Percentiles rank a stretch among this genome's conserved stretches.
Evolutionary conservation across 768 basidiomycete genomes (phyloP).

Genomic region (Boletellus ananiceps): DNA sequence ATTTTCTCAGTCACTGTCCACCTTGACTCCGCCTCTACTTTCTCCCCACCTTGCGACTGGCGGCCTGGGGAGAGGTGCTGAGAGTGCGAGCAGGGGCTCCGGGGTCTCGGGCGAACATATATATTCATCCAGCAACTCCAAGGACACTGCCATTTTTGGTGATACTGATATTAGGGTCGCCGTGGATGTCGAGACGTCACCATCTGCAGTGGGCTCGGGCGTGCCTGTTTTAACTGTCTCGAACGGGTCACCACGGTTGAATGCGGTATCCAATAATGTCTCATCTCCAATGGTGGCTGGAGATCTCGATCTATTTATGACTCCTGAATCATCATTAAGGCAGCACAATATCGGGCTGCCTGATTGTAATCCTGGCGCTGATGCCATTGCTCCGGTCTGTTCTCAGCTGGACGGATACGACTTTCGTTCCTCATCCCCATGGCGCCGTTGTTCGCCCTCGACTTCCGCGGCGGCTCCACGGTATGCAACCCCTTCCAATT

Average conservation of each 20-base stretch:
- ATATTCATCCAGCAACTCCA: neutral
- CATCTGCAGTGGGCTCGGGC: neutral
- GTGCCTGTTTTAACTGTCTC: neutral
- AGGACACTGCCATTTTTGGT: neutral
- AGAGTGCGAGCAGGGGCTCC: neutral
- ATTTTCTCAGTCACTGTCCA: neutral
- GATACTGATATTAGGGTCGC: neutral
- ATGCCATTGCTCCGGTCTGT: neutral
- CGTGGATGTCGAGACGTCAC: neutral
- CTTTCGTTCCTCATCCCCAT: neutral
- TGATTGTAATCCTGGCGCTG: neutral
- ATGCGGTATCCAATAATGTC: neutral
- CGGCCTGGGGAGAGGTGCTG: neutral
- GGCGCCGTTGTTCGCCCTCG: neutral
- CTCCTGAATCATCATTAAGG: neutral
- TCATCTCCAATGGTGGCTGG: neutral
- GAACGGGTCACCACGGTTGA: neutral
- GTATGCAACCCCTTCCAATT: conserved; percentile 11
- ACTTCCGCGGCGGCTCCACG: neutral
- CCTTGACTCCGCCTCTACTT: conserved; percentile 4
- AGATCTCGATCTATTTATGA: neutral
- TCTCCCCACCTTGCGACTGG: neutral
- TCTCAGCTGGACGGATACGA: neutral
- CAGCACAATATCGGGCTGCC: neutral
- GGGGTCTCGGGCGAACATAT: neutral